Conservation (phyloP, 2,329 filamentous ascomycete genomes). For the Colletotrichum paranaense region DNA sequence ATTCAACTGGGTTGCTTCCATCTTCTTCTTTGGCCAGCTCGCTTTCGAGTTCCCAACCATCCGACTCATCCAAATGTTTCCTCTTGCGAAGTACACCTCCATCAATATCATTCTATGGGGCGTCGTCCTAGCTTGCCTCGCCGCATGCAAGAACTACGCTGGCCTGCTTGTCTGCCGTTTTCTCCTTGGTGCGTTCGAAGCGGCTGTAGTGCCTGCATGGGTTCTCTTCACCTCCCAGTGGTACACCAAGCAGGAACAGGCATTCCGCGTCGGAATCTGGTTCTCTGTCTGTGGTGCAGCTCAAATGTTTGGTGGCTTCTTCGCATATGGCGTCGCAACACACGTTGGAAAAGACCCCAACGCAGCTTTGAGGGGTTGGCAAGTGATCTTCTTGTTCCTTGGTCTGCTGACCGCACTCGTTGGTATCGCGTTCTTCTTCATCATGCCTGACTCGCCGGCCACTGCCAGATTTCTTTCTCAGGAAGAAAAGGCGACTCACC, state of each 20-base stretch:
- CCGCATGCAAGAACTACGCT: slow-evolving; percentile 68
- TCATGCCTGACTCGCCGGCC: slow-evolving; percentile 57
- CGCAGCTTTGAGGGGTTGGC: slow-evolving; percentile 69
- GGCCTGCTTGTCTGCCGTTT: slow-evolving; percentile 74
- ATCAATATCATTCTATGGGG: slow-evolving; percentile 51
- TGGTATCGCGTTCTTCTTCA: slow-evolving; percentile 60
- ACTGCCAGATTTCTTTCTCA: slow-evolving; percentile 61
- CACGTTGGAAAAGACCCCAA: slow-evolving; percentile 55
- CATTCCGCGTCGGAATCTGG: slow-evolving; percentile 72
- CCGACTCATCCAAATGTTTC: slow-evolving; percentile 50
- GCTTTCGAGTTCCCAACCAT: slow-evolving; percentile 52
- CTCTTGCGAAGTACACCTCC: slow-evolving; percentile 50
- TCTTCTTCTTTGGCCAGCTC: slow-evolving; percentile 49
- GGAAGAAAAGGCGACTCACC: slow-evolving; percentile 58
- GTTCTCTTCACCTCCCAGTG: slow-evolving; percentile 76
- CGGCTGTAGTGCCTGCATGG: slow-evolving; percentile 76
- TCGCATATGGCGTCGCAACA: slow-evolving; percentile 57
- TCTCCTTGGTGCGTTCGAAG: slow-evolving; percentile 76
- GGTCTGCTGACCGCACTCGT: slow-evolving; percentile 62
- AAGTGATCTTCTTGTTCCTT: slow-evolving; percentile 68
- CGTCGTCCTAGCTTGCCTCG: slow-evolving; percentile 66
- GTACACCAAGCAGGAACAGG: slow-evolving; percentile 79
- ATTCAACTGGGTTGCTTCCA: slow-evolving; percentile 55
- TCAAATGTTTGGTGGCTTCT: slow-evolving; percentile 52
- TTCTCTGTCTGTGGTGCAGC: slow-evolving; percentile 66